phyloP scores from a whole-genome alignment of 1,139 yeast genomes.

The Candida sp. region DNA sequence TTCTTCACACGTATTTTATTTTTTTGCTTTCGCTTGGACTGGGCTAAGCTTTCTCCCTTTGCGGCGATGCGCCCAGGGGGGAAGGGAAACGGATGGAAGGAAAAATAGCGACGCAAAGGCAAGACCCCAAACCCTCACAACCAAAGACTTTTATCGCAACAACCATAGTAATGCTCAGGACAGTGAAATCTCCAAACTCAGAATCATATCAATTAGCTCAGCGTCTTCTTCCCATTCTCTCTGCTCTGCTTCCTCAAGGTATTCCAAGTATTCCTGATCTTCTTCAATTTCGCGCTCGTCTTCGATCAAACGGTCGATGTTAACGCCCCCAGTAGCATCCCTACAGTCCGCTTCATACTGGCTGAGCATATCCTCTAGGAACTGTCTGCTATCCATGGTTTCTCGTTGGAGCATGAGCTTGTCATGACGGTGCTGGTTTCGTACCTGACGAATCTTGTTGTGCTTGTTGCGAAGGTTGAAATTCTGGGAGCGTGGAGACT shows the following conservation, averaged over 20 bases:
- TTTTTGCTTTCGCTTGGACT: neutral
- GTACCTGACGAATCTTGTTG: conserved; percentile 26
- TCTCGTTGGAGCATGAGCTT: conserved; percentile 27
- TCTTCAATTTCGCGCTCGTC: conserved; percentile 27
- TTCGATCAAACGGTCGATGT: conserved; percentile 32
- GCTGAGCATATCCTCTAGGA: conserved; percentile 18
- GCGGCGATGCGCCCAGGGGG: neutral
- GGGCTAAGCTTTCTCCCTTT: neutral
- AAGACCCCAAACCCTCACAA: too few species aligned
- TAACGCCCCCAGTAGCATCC: conserved; percentile 20
- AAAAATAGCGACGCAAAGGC: neutral
- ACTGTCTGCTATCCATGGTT: conserved; percentile 26
- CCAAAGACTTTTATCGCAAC: neutral
- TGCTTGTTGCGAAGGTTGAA: conserved; percentile 31
- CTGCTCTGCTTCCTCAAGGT: conserved; percentile 7
- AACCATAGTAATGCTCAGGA: neutral
- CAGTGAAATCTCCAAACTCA: conserved; percentile 6
- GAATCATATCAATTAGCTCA: conserved; percentile 14
- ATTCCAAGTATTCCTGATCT: conserved; percentile 1
- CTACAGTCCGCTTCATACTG: conserved; percentile 22
- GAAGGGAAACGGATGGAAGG: neutral
- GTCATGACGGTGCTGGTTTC: conserved; percentile 33
- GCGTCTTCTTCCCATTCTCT: conserved; percentile 12
- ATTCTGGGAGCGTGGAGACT: conserved; percentile 2
- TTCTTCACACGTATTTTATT: neutral